A percentile compares a stretch with the other conserved stretches of the same genome.
Evolutionary conservation across 2,329 filamentous ascomycete species (phyloP).

Genomic region (Monosporascus sp.): DNA sequence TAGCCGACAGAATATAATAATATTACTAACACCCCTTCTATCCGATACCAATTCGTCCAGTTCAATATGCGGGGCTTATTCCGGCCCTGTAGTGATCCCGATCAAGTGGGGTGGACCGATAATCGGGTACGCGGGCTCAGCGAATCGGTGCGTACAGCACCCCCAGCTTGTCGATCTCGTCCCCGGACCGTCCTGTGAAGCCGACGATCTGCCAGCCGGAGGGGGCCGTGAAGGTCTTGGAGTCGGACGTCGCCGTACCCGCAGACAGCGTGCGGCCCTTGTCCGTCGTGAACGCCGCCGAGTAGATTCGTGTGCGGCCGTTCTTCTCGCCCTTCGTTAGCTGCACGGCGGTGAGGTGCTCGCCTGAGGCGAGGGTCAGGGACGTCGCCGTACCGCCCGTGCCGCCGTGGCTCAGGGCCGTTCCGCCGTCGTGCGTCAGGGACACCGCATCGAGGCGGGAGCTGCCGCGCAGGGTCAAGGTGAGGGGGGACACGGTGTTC

Average conservation of each 20-base stretch:
- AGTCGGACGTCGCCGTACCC: slow-evolving; percentile 32
- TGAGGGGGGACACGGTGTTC: slow-evolving; percentile 27
- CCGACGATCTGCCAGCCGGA: slow-evolving; percentile 37
- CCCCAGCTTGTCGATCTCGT: slow-evolving; percentile 51
- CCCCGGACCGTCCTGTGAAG: slow-evolving; percentile 37
- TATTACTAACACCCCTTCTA: no score
- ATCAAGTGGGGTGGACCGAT: no score
- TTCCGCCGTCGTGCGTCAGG: slow-evolving; percentile 43
- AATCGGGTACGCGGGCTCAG: no score
- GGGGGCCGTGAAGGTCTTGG: slow-evolving; percentile 33
- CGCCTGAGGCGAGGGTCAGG: slow-evolving; percentile 38
- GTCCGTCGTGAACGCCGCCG: slow-evolving; percentile 48
- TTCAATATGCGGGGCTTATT: no score
- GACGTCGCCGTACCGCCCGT: slow-evolving; percentile 39
- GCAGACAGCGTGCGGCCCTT: slow-evolving; percentile 35
- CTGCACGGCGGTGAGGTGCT: slow-evolving; percentile 43
- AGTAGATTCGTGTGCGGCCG: slow-evolving; percentile 47
- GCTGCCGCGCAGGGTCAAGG: slow-evolving; percentile 42
- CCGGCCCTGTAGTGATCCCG: no score
- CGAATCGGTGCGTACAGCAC: slow-evolving; percentile 37
- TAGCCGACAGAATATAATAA: no score
- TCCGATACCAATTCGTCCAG: no score
- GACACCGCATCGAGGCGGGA: slow-evolving; percentile 46
- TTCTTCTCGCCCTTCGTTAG: slow-evolving; percentile 46
- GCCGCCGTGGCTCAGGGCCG: slow-evolving; percentile 47